phyloP scores from a whole-genome alignment of 306 rosid species.

The Echinosophora koreensis region DNA sequence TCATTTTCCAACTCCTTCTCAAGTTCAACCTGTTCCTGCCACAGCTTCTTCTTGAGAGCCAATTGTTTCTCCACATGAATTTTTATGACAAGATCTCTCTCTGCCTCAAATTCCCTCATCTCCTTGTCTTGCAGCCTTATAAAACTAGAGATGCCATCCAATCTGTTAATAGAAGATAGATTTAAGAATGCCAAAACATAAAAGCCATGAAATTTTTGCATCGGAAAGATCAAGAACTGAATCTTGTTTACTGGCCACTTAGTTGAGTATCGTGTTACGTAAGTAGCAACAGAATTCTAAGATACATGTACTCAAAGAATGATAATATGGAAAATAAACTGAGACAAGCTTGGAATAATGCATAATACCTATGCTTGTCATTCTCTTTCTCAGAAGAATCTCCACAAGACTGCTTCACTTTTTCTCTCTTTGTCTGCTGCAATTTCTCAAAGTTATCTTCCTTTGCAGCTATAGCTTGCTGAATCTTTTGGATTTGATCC shows the following conservation, averaged over 20 bases:
- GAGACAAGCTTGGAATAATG: slow-evolving; percentile 11
- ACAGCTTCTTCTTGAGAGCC: slow-evolving; percentile 49
- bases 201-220: background rate
- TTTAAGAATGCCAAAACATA: background rate
- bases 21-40: slow-evolving; percentile 51
- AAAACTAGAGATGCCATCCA: slow-evolving; percentile 41
- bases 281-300: slow-evolving; percentile 17
- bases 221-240: slow-evolving; percentile 35
- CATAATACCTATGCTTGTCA: slow-evolving; percentile 19
- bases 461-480: slow-evolving; percentile 48
- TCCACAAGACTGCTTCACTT: background rate
- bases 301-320: background rate
- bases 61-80: slow-evolving; percentile 43
- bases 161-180: slow-evolving; percentile 38
- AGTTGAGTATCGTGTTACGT: background rate
- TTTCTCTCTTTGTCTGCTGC: slow-evolving; percentile 40
- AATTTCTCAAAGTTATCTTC: slow-evolving; percentile 42
- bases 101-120: slow-evolving; percentile 44
- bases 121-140: slow-evolving; percentile 35
- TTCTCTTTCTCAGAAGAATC: slow-evolving; percentile 38
- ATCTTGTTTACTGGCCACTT: background rate
- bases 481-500: slow-evolving; percentile 47
- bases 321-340: background rate
- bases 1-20: slow-evolving; percentile 52
- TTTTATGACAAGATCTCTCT: slow-evolving; percentile 38